phyloP scores from a whole-genome alignment of 1,139 yeast species.

The Yamadazyma pseudoaaseri region DNA sequence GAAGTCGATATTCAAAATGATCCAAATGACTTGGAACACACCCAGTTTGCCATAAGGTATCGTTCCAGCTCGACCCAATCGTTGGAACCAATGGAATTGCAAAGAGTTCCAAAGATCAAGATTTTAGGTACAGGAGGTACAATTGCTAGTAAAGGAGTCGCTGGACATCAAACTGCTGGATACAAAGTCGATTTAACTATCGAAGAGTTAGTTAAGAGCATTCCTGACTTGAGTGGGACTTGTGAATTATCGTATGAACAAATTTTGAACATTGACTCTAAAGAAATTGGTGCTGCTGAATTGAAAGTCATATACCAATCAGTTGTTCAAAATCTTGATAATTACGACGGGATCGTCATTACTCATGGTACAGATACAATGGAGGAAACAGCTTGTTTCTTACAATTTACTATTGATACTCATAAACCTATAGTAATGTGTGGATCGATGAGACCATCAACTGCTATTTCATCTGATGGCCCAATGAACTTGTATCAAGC shows the following conservation, averaged over 20 bases:
- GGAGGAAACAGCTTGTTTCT: slow-evolving; percentile 69
- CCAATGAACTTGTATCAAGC: slow-evolving; percentile 74
- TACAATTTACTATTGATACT: slow-evolving; percentile 57
- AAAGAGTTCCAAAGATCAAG: slow-evolving; percentile 43
- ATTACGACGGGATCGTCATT: slow-evolving; percentile 57
- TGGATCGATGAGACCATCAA: slow-evolving; percentile 73
- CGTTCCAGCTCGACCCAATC: slow-evolving; percentile 16
- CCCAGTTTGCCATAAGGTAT: slow-evolving; percentile 17
- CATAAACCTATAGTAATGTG: slow-evolving; percentile 64
- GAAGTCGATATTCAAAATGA: slow-evolving; percentile 12
- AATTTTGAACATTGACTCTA: slow-evolving; percentile 62
- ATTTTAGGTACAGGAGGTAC: slow-evolving; percentile 75
- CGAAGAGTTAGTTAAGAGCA: slow-evolving; percentile 54
- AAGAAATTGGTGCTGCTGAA: slow-evolving; percentile 52
- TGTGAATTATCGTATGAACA: slow-evolving; percentile 66
- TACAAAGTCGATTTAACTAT: slow-evolving; percentile 66
- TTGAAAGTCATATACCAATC: slow-evolving; percentile 35
- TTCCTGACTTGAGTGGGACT: slow-evolving; percentile 60
- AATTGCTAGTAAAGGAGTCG: slow-evolving; percentile 62
- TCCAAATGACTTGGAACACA: slow-evolving; percentile 12
- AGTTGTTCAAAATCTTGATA: slow-evolving; percentile 42
- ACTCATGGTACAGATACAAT: slow-evolving; percentile 75
- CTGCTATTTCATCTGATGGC: slow-evolving; percentile 69
- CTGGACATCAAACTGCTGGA: slow-evolving; percentile 63
- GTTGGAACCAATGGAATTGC: slow-evolving; percentile 5